Percentiles rank a stretch among this genome's conserved stretches.
These are phyloP conservation scores for Zangia roseola DNA, from an alignment of 768 basidiomycete species.

Conservation along the genomic window DNA sequence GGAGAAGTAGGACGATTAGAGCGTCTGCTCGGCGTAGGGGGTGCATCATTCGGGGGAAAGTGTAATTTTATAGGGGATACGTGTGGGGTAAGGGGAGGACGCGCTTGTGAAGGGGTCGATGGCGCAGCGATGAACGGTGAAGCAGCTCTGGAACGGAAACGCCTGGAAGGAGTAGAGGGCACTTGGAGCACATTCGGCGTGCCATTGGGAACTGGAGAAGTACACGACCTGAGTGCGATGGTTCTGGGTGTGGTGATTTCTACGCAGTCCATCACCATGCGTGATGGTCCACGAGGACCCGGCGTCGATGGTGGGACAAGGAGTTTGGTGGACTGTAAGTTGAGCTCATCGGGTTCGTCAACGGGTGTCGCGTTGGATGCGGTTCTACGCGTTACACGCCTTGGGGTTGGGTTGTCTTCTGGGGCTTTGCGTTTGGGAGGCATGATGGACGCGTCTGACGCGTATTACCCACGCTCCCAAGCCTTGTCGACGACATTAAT, in stretches of 20 bases:
- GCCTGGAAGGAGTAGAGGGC: constrained; percentile 23
- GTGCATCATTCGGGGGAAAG: constrained; percentile 4
- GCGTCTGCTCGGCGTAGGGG: constrained; percentile 18
- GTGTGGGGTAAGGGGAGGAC: constrained; percentile 15
- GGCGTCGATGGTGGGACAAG: constrained; percentile 23
- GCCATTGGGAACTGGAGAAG: constrained; percentile 12
- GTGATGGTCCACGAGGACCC: constrained; percentile 15
- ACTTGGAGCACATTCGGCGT: not conserved
- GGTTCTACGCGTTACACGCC: constrained; percentile 33
- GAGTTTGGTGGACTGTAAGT: constrained; percentile 14
- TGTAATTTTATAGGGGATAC: constrained; percentile 16
- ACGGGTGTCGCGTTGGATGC: constrained; percentile 2
- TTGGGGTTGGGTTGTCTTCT: constrained; percentile 26
- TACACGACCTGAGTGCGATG: constrained; percentile 1
- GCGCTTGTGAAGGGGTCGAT: constrained; percentile 13
- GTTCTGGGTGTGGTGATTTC: constrained; percentile 31
- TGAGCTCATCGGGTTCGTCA: constrained; percentile 31
- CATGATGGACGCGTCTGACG: constrained; percentile 29
- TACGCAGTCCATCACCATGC: constrained; percentile 31
- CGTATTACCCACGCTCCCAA: constrained; percentile 19
- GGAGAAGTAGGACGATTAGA: constrained; percentile 9
- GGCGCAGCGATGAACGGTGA: constrained; percentile 7
- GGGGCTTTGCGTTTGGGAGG: constrained; percentile 45
- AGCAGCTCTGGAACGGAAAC: not conserved
- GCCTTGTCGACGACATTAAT: constrained; percentile 4